Conservation (phyloP, 1,284 basidiomycete species). For the Phylloporus gajari region DNA sequence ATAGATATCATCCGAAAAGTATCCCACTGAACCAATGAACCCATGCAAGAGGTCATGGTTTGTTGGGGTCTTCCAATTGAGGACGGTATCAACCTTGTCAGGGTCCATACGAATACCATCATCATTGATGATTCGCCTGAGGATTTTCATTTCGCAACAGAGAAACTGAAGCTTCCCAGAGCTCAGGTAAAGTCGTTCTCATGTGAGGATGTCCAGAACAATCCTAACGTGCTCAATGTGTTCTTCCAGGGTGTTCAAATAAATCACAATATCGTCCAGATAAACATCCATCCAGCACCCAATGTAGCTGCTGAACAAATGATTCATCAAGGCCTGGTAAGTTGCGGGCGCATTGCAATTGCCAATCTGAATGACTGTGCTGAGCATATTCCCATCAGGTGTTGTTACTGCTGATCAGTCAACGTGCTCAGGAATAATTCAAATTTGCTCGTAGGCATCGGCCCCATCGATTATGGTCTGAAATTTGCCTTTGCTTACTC, state of each 20-base stretch:
- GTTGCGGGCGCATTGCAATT: conserved; percentile 44
- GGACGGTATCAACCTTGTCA: conserved; percentile 46
- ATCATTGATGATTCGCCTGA: conserved; percentile 47
- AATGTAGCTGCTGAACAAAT: conserved; percentile 40
- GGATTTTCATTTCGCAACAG: conserved; percentile 36
- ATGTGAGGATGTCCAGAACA: conserved; percentile 42
- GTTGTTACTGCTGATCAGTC: conserved; percentile 32
- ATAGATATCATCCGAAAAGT: conserved; percentile 39
- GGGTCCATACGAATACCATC: conserved; percentile 52
- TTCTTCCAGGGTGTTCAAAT: conserved; percentile 45
- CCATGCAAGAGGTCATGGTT: conserved; percentile 38
- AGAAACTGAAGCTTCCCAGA: conserved; percentile 44
- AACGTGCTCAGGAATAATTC: conserved; percentile 46
- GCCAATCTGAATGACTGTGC: conserved; percentile 44
- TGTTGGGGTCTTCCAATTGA: conserved; percentile 46
- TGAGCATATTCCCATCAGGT: conserved; percentile 49
- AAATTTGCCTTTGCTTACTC: conserved; percentile 30
- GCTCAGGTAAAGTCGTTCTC: conserved; percentile 43
- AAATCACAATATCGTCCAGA: conserved; percentile 50
- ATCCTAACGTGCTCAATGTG: conserved; percentile 45
- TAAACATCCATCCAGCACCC: conserved; percentile 38
- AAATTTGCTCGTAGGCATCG: conserved; percentile 51
- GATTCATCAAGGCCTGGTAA: conserved; percentile 45
- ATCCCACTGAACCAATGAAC: conserved; percentile 47
- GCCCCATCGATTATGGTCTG: conserved; percentile 43